Conservation (phyloP, 208 protist genomes). For the Leishmania mexicana region DNA sequence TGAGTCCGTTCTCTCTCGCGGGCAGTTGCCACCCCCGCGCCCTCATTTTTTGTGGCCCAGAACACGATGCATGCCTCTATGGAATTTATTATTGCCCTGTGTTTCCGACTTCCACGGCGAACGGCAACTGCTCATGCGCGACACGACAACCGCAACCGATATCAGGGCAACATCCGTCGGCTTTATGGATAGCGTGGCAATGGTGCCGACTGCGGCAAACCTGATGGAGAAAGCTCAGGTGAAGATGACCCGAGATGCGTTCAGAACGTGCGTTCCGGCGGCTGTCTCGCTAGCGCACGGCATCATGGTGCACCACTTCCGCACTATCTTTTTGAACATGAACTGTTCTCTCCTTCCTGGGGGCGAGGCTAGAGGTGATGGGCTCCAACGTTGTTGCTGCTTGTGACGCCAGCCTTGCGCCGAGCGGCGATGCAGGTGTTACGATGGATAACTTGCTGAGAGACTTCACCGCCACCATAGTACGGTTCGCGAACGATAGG, state of each 20-base stretch:
- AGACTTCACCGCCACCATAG: conserved; percentile 3
- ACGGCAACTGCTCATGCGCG: neutral
- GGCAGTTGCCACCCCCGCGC: neutral
- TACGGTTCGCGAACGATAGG: neutral
- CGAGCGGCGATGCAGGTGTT: conserved; percentile 8
- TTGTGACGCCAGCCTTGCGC: conserved; percentile 17
- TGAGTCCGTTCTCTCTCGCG: neutral
- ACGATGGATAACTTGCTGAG: conserved; percentile 16
- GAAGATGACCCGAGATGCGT: conserved; percentile 6
- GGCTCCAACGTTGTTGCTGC: conserved; percentile 6
- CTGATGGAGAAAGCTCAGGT: conserved; percentile 6
- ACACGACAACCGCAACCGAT: conserved; percentile 6
- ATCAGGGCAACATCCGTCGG: conserved; percentile 8
- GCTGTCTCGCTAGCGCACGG: conserved; percentile 14
- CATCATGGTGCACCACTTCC: conserved; percentile 17
- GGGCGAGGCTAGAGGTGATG: conserved; percentile 13
- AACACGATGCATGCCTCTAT: conserved; percentile 17
- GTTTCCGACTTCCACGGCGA: conserved; percentile 9
- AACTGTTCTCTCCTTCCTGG: conserved; percentile 11
- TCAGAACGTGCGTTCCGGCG: conserved; percentile 3
- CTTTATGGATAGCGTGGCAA: conserved; percentile 10
- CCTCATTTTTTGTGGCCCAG: conserved; percentile 2
- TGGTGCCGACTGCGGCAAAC: conserved; percentile 6
- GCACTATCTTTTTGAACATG: conserved; percentile 13
- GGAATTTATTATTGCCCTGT: conserved; percentile 1